These are phyloP conservation scores for Tilletiopsis washingtonensis DNA, from an alignment of 1,284 basidiomycete genomes.

Conservation along the genomic window DNA sequence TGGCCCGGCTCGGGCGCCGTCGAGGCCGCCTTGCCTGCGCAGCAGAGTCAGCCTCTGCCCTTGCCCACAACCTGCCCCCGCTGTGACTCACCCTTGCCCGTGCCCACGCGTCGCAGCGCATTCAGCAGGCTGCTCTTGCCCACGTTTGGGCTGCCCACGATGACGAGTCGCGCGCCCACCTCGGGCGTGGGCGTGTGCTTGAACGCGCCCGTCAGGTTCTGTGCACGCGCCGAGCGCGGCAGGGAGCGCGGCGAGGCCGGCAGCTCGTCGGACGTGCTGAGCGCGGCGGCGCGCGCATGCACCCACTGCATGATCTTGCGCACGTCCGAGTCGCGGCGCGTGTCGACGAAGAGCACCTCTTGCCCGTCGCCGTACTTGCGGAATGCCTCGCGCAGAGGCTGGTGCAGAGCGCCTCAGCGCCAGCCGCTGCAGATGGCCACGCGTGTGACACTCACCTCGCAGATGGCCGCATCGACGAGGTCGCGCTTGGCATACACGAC, in stretches of 20 bases:
- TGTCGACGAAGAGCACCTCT: constrained; percentile 53
- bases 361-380: constrained; percentile 48
- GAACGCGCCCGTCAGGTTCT: constrained; percentile 42
- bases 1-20: constrained; percentile 70
- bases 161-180: constrained; percentile 38
- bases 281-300: constrained; percentile 3
- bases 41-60: neutral
- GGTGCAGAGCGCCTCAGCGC: neutral
- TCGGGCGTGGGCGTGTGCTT: constrained; percentile 40
- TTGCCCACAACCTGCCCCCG: too few relatives aligned
- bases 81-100: constrained; percentile 59
- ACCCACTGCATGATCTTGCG: constrained; percentile 50
- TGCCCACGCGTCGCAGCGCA: constrained; percentile 77
- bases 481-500: constrained; percentile 91
- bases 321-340: constrained; percentile 50
- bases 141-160: constrained; percentile 88
- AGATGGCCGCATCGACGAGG: constrained; percentile 73
- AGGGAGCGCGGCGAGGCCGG: constrained; percentile 4
- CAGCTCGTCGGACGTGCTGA: too few relatives aligned
- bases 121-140: constrained; percentile 94
- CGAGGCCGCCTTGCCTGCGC: constrained; percentile 65
- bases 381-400: constrained; percentile 52
- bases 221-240: constrained; percentile 8
- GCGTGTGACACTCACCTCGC: too few relatives aligned
- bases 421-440: neutral